Conservation (phyloP, 225 moss, liverwort and hornwort species). For the Pleurozium schreberi region DNA sequence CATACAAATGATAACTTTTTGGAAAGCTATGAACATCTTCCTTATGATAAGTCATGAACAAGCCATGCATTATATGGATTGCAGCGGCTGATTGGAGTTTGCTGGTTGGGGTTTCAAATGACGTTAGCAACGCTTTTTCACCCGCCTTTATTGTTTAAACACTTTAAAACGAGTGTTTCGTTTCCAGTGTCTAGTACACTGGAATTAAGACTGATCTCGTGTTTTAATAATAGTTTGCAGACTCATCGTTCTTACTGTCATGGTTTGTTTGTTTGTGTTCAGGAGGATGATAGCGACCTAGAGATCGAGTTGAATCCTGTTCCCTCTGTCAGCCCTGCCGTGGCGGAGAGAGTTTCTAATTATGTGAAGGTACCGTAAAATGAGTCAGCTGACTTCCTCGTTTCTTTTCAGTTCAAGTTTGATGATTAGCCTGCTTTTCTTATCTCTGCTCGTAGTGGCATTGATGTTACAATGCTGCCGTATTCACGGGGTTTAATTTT, state of each 20-base stretch:
- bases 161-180: neutral
- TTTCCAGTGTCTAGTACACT: neutral
- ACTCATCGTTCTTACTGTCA: neutral
- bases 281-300: constrained; percentile 91
- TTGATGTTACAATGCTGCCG: neutral
- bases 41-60: neutral
- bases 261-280: neutral
- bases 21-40: neutral
- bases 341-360: constrained; percentile 34
- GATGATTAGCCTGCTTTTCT: neutral
- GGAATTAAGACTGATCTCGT: neutral
- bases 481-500: neutral
- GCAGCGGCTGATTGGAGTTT: neutral
- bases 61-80: neutral
- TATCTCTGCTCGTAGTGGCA: neutral
- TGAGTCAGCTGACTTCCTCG: neutral
- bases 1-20: neutral
- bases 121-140: neutral
- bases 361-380: constrained; percentile 63
- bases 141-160: neutral
- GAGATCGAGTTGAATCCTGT: constrained; percentile 69
- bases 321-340: constrained; percentile 42
- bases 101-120: neutral
- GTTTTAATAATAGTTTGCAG: neutral
- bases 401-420: neutral